phyloP scores from a whole-genome alignment of 371 early-diverging fungal genomes.

The Lichtheimia ramosa region DNA sequence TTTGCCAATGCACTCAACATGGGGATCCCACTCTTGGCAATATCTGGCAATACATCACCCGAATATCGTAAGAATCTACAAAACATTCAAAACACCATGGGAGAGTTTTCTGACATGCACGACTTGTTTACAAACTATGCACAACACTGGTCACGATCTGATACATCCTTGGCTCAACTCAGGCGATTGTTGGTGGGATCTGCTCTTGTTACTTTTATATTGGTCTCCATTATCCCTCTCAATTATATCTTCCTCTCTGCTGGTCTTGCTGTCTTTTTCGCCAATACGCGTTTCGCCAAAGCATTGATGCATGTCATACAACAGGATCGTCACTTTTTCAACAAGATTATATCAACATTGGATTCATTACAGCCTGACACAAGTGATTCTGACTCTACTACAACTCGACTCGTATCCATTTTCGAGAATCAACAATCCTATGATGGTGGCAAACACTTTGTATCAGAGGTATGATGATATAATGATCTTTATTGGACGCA shows the following conservation, averaged over 20 bases:
- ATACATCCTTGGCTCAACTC: conserved; percentile 22
- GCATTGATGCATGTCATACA: conserved; percentile 10
- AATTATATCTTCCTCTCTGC: conserved; percentile 18
- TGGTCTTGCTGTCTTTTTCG: conserved; percentile 27
- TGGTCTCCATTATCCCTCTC: conserved; percentile 27
- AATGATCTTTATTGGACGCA: neutral
- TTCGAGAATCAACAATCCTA: conserved; percentile 31
- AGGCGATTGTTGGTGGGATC: conserved; percentile 26
- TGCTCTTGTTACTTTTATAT: conserved; percentile 1
- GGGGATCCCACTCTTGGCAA: conserved; percentile 1
- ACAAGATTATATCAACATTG: conserved; percentile 12
- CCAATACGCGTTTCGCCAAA: conserved; percentile 37
- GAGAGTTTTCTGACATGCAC: conserved; percentile 35
- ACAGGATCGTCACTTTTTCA: conserved; percentile 13
- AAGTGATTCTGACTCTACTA: neutral
- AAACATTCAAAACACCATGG: conserved; percentile 52
- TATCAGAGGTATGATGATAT: conserved; percentile 21
- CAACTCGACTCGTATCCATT: neutral
- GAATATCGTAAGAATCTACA: conserved; percentile 39
- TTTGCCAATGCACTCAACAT: neutral
- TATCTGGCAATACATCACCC: conserved; percentile 29
- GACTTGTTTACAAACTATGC: conserved; percentile 24
- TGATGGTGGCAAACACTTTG: conserved; percentile 31
- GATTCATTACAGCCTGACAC: conserved; percentile 3
- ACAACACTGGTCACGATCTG: conserved; percentile 29